Evolutionary conservation across 352 stramenopile genomes (phyloP), one percentile per base, ranked within the genome.

Genomic region (Blastocystis sp.): DNA sequence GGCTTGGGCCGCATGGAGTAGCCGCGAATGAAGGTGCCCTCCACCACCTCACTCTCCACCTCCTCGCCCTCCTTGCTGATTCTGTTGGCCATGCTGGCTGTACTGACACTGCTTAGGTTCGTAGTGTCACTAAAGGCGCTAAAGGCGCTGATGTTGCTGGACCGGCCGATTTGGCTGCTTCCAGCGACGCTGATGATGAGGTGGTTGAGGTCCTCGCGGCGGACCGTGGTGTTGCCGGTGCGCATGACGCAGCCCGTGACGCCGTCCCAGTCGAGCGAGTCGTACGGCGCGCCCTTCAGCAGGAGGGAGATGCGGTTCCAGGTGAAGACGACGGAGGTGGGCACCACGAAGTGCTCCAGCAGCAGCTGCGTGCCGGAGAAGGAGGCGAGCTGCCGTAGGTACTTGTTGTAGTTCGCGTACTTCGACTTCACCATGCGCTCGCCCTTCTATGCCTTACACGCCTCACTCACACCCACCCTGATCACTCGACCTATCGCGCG

Each of bases 251-350:
- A 71, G 38, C 64, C 64, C 38, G 38, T 21, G 14, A 40, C 19
- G 38, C 45, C 64, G 19, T 24, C 21, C 64, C 64, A 71, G 14
- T 71, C 24, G 1, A 71, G 11, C 38, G 38, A 40, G 19, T 21
- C 45, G n/a, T 52, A 71, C 38, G 34, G 64, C 38, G 3, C 38
- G 14, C 64, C 64, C n/a, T 71, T 71, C 3, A 76, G 7, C 21
- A 48, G 4, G 21, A 79, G 45, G 4, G 69, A 79, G 28, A 79
- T 24, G 1, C 42, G 69, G 52, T 79, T 79, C 69, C 69, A 79
- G 40, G 52, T 34, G 4, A 79, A 79, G 11, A 79, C 69, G 28
- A 79, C 69, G 3, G 69, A 79, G 4, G 69, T 61, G 11, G 69
- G 69, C 10, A 63, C 57, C 1, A 79, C 48, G 52, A 79, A 43